Evolutionary conservation across 2,329 filamentous ascomycete genomes (phyloP).

Genomic region (Chrysosporium keratinophilum): DNA sequence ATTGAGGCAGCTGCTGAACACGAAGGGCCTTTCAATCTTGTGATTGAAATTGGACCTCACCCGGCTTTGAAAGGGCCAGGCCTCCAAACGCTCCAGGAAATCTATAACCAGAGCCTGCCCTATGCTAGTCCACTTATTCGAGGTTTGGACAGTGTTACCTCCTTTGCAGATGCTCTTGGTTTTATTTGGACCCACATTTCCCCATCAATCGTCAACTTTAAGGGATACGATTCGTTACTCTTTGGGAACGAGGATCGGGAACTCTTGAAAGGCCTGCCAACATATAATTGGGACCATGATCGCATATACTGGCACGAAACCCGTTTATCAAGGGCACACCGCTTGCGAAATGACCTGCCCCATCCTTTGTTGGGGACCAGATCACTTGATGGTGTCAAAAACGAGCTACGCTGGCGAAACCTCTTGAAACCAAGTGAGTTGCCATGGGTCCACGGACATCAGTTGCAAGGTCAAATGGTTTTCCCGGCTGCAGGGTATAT

Average conservation of each 20-base stretch:
- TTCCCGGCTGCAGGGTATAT: slow-evolving; percentile 24
- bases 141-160: slow-evolving; percentile 15
- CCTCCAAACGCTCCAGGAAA: slow-evolving; percentile 23
- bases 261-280: slow-evolving; percentile 14
- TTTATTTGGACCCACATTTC: slow-evolving; percentile 12
- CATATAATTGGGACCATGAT: slow-evolving; percentile 17
- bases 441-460: slow-evolving; percentile 27
- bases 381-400: slow-evolving; percentile 11
- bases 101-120: slow-evolving; percentile 7
- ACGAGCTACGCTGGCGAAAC: slow-evolving; percentile 24
- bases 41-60: slow-evolving; percentile 32
- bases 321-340: slow-evolving; percentile 11
- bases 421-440: slow-evolving; percentile 20
- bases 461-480: slow-evolving; percentile 23
- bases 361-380: slow-evolving; percentile 18
- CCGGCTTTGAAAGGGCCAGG: slow-evolving; percentile 25
- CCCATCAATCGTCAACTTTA: slow-evolving; percentile 6
- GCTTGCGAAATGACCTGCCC: slow-evolving; percentile 7
- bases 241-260: background rate
- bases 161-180: slow-evolving; percentile 12
- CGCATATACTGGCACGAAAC: slow-evolving; percentile 18
- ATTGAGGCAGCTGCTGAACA: slow-evolving; percentile 12
- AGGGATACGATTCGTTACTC: background rate
- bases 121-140: slow-evolving; percentile 19
- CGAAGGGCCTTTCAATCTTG: slow-evolving; percentile 12